A percentile compares a stretch with the other conserved stretches of the same genome.
Evolutionary conservation across 2,329 filamentous ascomycete species (phyloP).

Genomic region (Chaetomium sp.): DNA sequence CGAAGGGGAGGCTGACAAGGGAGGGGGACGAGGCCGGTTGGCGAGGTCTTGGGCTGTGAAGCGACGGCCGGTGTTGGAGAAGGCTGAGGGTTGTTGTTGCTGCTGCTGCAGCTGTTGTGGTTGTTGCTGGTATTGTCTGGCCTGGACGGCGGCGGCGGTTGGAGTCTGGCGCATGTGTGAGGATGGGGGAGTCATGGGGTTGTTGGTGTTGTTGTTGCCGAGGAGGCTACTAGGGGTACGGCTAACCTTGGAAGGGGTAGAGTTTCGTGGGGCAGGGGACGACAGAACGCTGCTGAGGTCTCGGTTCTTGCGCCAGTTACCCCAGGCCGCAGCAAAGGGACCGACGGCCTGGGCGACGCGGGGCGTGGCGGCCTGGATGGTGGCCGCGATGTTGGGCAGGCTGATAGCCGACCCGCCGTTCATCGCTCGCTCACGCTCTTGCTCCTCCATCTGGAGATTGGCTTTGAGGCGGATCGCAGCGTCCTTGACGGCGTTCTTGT

Average conservation of each 20-base stretch:
- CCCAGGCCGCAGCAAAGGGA: constrained; percentile 81
- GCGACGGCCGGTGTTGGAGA: constrained; percentile 53
- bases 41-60: constrained; percentile 47
- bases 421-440: constrained; percentile 82
- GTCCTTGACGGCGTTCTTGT: constrained; percentile 75
- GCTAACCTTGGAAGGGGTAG: constrained; percentile 56
- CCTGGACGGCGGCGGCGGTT: constrained; percentile 20
- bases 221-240: constrained; percentile 54
- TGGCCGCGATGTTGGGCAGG: constrained; percentile 69
- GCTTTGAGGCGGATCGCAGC: constrained; percentile 88
- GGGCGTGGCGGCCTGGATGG: constrained; percentile 72
- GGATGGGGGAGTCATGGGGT: constrained; percentile 83
- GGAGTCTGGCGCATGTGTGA: constrained; percentile 62
- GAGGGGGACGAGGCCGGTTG: constrained; percentile 28
- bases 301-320: constrained; percentile 77
- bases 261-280: constrained; percentile 37
- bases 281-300: constrained; percentile 45
- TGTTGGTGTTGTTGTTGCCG: constrained; percentile 37
- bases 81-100: constrained; percentile 53
- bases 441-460: constrained; percentile 96
- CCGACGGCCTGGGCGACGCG: constrained; percentile 78
- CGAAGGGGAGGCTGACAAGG: constrained; percentile 27
- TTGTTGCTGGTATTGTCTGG: constrained; percentile 4
- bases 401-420: constrained; percentile 60
- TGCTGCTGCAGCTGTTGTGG: background rate